Evolutionary conservation across 495 filamentous ascomycete species (phyloP), one percentile per base, ranked within the genome.

Genomic region (Jackrogersella multiformis): DNA sequence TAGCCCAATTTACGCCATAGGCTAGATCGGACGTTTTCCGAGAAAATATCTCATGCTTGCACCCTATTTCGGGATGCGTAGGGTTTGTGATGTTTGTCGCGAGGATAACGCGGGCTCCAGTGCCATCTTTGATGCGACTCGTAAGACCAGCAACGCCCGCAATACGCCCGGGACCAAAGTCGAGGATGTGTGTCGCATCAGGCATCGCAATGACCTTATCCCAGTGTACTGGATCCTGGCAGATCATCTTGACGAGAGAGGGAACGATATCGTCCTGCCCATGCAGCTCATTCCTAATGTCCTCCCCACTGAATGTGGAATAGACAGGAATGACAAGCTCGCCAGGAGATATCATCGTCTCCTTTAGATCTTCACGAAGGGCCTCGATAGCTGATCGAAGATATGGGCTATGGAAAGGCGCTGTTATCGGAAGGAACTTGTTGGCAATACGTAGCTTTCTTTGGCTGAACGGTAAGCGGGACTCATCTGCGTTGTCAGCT

Each of bases 61-160:
- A 96, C 45, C 92, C 92, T 53, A 96, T 88, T 66, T 94, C 92
- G 4, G 82, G 77, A 56, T 93, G 92, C 18, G 89, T 91, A 30
- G 92, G 90, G 72, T 92, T 90, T 68, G 94, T 90, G 26, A 65
- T 62, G 21, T 90, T 83, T 45, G 91, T 91, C 35, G 90, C 92
- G 63, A 94, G 82, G 46, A 96, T 92, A 36, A 94, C 88, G 42
- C 92, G 88, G 26, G 94, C 91, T 67, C 92, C 92, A 55, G 90
- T 94, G 59, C 92, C 92, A 68, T 96, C 91, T 76, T 94, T 96
- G 78, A 92, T 94, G 35, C 91, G 89, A 76, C 92, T 93, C n/a
- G 92, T 95, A 44, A 95, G 81, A 15, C 93, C 90, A 64, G 92
- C 92, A 56, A 96, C 87, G 32, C 92, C 92, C 42, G 92, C 94